A percentile compares a stretch with the other conserved stretches of the same genome.
Conservation (phyloP, 1,284 basidiomycete species). For the Tilletia walkeri region DNA sequence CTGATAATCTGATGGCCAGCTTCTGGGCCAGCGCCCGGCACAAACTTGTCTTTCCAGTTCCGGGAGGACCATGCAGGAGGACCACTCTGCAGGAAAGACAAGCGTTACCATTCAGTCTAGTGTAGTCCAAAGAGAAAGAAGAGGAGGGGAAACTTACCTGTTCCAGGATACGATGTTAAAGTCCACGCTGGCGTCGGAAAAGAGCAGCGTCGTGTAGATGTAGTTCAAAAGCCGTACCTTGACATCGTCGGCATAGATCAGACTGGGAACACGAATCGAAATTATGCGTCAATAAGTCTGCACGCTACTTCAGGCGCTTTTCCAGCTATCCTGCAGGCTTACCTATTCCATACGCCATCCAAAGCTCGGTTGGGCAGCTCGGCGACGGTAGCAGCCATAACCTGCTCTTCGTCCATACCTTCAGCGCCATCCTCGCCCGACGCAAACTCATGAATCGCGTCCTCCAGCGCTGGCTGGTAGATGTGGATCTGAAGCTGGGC, state of each 20-base stretch:
- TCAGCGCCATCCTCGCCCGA: constrained; percentile 62
- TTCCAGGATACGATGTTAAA: constrained; percentile 94
- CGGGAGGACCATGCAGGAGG: constrained; percentile 91
- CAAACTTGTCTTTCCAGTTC: constrained; percentile 94
- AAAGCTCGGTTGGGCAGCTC: constrained; percentile 77
- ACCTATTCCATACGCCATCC: constrained; percentile 80
- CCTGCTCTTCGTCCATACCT: constrained; percentile 58
- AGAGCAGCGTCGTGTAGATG: constrained; percentile 85
- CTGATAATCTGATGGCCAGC: constrained; percentile 81
- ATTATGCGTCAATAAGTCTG: neutral
- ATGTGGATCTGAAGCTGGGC: constrained; percentile 66
- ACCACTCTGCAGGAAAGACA: constrained; percentile 63
- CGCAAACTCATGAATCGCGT: constrained; percentile 74
- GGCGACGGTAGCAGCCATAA: constrained; percentile 79
- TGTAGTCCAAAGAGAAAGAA: too few species aligned
- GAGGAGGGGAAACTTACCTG: constrained; percentile 59
- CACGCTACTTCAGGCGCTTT: too few species aligned
- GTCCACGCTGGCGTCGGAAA: constrained; percentile 84
- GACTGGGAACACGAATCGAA: constrained; percentile 59
- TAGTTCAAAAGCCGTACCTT: constrained; percentile 86
- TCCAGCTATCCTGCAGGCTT: neutral
- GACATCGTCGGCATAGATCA: constrained; percentile 85
- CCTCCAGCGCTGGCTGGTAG: constrained; percentile 73
- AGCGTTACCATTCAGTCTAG: neutral
- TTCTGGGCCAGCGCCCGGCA: constrained; percentile 95